Conservation (phyloP, 768 basidiomycete genomes). For the Xerocomus potaroensis region DNA sequence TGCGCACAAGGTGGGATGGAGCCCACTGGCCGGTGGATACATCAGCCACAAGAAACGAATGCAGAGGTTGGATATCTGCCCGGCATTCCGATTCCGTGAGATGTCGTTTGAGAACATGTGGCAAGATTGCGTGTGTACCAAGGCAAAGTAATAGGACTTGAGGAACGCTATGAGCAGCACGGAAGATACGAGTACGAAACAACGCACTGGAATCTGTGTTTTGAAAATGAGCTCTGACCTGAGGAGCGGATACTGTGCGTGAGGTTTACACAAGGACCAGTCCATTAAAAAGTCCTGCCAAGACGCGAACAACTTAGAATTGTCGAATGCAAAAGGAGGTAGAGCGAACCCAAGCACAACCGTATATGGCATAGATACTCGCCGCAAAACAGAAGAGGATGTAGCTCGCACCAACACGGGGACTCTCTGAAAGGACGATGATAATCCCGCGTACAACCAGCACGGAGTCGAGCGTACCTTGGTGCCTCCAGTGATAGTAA, state of each 20-base stretch:
- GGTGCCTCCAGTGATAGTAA: slow-evolving; percentile 76
- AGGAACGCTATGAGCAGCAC: not conserved
- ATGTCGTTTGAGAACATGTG: not conserved
- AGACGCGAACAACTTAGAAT: not conserved
- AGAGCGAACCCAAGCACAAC: slow-evolving; percentile 67
- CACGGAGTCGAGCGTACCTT: slow-evolving; percentile 36
- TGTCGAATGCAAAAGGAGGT: not conserved
- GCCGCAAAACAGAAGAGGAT: slow-evolving; percentile 67
- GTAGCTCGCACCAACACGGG: slow-evolving; percentile 46
- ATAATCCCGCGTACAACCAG: not conserved
- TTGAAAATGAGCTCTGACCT: slow-evolving; percentile 74
- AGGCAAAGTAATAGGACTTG: slow-evolving; percentile 80
- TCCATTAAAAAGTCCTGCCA: slow-evolving; percentile 93
- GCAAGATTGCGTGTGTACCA: too few relatives aligned
- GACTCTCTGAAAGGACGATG: slow-evolving; percentile 21
- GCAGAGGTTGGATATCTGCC: slow-evolving; percentile 53
- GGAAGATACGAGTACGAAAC: not conserved
- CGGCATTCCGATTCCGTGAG: not conserved
- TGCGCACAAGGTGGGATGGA: slow-evolving; percentile 48
- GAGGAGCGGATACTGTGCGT: slow-evolving; percentile 53
- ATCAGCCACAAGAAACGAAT: slow-evolving; percentile 80
- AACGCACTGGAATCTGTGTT: slow-evolving; percentile 51
- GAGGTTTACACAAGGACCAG: slow-evolving; percentile 76
- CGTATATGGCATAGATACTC: slow-evolving; percentile 62
- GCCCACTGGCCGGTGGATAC: slow-evolving; percentile 60